These are phyloP conservation scores for Boletus reticuloceps DNA, from an alignment of 768 basidiomycete genomes.

Conservation along the genomic window DNA sequence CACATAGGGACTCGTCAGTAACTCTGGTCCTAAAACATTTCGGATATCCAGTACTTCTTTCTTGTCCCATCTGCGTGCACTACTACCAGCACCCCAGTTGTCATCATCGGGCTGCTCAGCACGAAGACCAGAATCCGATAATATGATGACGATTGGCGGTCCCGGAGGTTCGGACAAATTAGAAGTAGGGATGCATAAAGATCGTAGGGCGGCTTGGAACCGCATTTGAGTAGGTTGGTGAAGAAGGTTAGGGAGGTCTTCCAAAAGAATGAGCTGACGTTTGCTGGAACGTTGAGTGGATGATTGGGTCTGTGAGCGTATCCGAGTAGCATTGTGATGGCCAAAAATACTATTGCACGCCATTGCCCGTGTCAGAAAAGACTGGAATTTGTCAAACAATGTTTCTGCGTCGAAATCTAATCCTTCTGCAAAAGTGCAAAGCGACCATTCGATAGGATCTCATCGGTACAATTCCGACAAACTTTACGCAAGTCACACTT, in stretches of 20 bases:
- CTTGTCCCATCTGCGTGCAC: constrained; percentile 44
- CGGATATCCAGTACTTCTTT: constrained; percentile 63
- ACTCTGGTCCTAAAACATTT: constrained; percentile 63
- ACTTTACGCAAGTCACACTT: neutral
- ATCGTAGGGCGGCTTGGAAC: constrained; percentile 69
- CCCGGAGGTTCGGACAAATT: constrained; percentile 22
- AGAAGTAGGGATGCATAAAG: constrained; percentile 41
- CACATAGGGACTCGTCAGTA: constrained; percentile 71
- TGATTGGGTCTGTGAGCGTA: constrained; percentile 2
- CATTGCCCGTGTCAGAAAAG: constrained; percentile 70
- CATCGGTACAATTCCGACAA: neutral
- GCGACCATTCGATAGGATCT: neutral
- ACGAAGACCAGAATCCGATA: constrained; percentile 80
- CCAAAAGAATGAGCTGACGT: constrained; percentile 72
- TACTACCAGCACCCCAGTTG: constrained; percentile 44
- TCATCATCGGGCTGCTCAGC: constrained; percentile 58
- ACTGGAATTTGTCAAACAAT: constrained; percentile 65
- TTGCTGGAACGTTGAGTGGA: constrained; percentile 15
- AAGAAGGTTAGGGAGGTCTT: constrained; percentile 89
- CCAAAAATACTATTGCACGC: constrained; percentile 55
- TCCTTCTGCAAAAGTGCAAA: constrained; percentile 7
- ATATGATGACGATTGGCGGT: constrained; percentile 73
- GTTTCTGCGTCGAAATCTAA: constrained; percentile 19
- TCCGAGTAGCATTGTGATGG: constrained; percentile 5
- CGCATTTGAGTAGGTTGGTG: constrained; percentile 63